Conservation (phyloP, 306 rosid species). For the Trifolium subterraneum region DNA sequence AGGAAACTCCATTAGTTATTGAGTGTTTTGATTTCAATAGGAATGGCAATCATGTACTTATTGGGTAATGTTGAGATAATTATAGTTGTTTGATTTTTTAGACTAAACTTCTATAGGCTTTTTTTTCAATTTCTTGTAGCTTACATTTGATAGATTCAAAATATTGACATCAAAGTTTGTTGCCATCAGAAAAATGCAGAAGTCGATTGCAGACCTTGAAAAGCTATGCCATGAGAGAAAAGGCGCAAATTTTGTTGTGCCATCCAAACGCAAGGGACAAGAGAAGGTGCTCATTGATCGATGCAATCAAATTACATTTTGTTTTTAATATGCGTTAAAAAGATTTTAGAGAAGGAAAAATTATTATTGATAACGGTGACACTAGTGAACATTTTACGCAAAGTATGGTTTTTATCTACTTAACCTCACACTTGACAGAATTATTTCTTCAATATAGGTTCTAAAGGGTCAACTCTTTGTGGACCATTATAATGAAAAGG, state of each 20-base stretch:
- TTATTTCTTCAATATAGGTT: slow-evolving; percentile 48
- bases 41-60: slow-evolving; percentile 71
- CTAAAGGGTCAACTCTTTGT: slow-evolving; percentile 83
- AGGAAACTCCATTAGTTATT: slow-evolving; percentile 79
- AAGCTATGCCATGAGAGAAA: slow-evolving; percentile 53
- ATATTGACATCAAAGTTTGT: slow-evolving; percentile 24
- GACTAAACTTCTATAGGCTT: background rate
- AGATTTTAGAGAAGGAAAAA: no score
- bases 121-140: background rate
- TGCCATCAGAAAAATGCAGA: slow-evolving; percentile 64
- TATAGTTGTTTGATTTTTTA: slow-evolving; percentile 21
- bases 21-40: slow-evolving; percentile 96
- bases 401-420: background rate
- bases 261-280: slow-evolving; percentile 51
- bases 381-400: no score
- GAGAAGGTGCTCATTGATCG: slow-evolving; percentile 63
- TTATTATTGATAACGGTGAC: no score
- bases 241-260: slow-evolving; percentile 55
- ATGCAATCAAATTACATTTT: slow-evolving; percentile 13
- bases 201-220: slow-evolving; percentile 76
- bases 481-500: slow-evolving; percentile 69
- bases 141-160: slow-evolving; percentile 4
- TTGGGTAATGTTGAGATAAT: slow-evolving; percentile 61
- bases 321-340: background rate
- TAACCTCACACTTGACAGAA: slow-evolving; percentile 18